Evolutionary conservation across 768 basidiomycete genomes (phyloP), one percentile per base, ranked within the genome.

Genomic region (Leccinum uliginosum): DNA sequence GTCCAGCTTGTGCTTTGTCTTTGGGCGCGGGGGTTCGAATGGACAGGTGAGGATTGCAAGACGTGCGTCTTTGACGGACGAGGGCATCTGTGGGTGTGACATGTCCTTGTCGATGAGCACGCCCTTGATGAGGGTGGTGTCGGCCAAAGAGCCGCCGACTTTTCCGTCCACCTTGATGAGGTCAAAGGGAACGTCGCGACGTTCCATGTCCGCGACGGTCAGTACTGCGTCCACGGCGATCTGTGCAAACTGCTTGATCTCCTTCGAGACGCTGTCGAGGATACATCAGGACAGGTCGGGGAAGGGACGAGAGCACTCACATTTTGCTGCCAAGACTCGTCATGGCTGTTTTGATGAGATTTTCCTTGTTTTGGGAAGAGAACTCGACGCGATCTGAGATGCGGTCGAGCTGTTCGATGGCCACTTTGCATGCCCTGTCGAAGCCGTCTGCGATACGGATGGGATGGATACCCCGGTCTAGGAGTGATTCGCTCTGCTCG

Each of bases 41-140:
- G 97, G 94, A 74, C 97, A 99, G 45, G 97, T 99, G 46, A 99
- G 83, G 74, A 99, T 98, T 14, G 96, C 97, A 54, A 99, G 79
- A 58, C 86, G 86, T 53, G 97, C 97, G 71, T 98, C 91, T 62
- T 80, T 82, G 64, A 99, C 87, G 34, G 77, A 79, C 57, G 83
- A 85, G 9, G 96, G 96, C 97, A 99, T 99, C 73, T 97, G 93
- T 4, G 96, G 90, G 68, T 99, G 97, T 12, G 94, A 98, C 90
- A 99, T 96, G 76, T 99, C 96, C 76, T 99, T 99, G 85, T 99
- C 97, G 71, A 99, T 84, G 65, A 99, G 91, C 44, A 99, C 97
- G 64, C 97, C 97, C 66, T 89, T 89, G 78, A 99, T 96, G 64
- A 99, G 83, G 44, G 83, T 85, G 7, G 93, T 98, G 75, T 99